Evolutionary conservation across 768 basidiomycete species (phyloP), one percentile per base, ranked within the genome.

Genomic region (Podaxis rugospora): DNA sequence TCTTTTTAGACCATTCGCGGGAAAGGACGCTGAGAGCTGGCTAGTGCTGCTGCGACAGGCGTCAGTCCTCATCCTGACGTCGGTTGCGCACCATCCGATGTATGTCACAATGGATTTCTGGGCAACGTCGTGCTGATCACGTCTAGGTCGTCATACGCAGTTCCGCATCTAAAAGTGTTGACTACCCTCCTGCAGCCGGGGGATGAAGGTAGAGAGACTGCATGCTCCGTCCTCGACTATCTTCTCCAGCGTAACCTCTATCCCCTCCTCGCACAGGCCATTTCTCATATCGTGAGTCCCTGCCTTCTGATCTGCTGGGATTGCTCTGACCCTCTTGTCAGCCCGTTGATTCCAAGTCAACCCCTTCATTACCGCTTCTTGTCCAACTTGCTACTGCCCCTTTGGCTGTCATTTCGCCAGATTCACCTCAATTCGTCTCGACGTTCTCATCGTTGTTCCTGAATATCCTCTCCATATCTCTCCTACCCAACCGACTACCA

Each of bases 401-500:
- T 46, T 81, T 78, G 23, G 72, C 68, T 10, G 72, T 65, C 21
- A 71, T 71, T 47, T 67, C 66, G 27, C 47, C 63, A 0, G 37
- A 64, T 46, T 65, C 67, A 1, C 65, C 68, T 1, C 55, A 66
- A 47, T 76, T 75, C 65, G 27, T 70, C 5, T 65, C 63, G 62
- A 70, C 77, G 46, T 67, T 88, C 14, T 64, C 71, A 32, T 67
- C 71, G 16, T 66, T 90, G 28, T 65, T 90, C 56, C 68, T 75
- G 14, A 71, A 76, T 62, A 83, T 95, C 57, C 77, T 96, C 60
- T 81, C 87, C 1, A 77, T 95, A 47, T 89, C 91, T 0, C 74
- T 93, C 0, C 80, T 98, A 0, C 93, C 92, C 0, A 89, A 91
- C 71, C 88, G 85, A 6, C 76, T 90, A 50, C 89, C 84, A 37